Evolutionary conservation across 257 asterid species (phyloP), one percentile per base, ranked within the genome.

Genomic region (Solanum arcanum): DNA sequence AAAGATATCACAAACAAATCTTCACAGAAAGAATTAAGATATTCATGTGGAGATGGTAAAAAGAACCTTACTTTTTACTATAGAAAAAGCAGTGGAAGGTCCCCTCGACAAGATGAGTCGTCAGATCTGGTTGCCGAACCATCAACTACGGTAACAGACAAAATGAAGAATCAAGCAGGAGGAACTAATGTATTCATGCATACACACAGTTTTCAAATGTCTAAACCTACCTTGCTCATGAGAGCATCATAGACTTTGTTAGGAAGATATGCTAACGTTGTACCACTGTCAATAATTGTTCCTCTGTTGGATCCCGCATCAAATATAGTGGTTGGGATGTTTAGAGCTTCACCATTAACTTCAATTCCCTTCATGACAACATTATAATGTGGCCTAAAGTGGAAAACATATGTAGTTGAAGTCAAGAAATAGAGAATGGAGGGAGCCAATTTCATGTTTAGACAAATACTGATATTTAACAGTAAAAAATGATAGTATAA

Each of bases 211-310:
- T 73, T 64, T 83, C 46, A 73, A 76, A 33, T 64, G 73, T 68
- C 44, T 11, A 70, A 86, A 29, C 39, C 39, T 86, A 93, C 98
- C 96, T 89, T 89, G 35, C 41, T 81, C 81, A 89, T 44, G 83
- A 94, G 81, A 85, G 90, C 90, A 75, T 87, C 86, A 86, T 93
- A 94, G 72, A 92, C 41, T 76, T 88, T 86, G 4, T 91, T 52
- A 27, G 98, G 92, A 87, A 94, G 94, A 89, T 93, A 94, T 83
- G 98, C 93, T 89, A 94, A 90, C 86, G 98, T 94, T 80, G 96
- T 91, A 83, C 98, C 96, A 78, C 96, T 93, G 89, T 94, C 98
- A 66, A 94, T 90, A 80, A 93, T 91, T 78, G 93, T 90, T 78
- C 87, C 89, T 86, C 89, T 87, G 41, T 84, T 83, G n/a, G 92